Evolutionary conservation across 2,329 filamentous ascomycete genomes (phyloP).

Genomic region (Nothopassalora personata): DNA sequence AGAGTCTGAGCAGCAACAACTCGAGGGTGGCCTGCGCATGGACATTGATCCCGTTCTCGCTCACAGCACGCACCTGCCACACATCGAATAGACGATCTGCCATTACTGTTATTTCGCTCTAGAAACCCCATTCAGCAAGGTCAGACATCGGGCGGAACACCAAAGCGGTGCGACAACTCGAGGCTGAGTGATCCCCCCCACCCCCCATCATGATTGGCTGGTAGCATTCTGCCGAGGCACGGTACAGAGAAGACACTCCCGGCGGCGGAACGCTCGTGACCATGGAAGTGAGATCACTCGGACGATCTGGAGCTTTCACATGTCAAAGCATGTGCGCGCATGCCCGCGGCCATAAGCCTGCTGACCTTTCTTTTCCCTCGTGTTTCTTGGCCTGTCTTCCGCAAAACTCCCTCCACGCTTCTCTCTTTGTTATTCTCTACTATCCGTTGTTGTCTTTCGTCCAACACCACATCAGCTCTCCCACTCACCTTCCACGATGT

Average conservation of each 20-base stretch:
- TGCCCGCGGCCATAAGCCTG: background rate
- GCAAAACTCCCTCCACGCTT: background rate
- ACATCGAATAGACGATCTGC: background rate
- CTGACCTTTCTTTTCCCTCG: background rate
- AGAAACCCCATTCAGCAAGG: background rate
- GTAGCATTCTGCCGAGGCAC: background rate
- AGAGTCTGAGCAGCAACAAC: background rate
- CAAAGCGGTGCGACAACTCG: background rate
- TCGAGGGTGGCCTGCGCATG: background rate
- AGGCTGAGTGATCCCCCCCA: background rate
- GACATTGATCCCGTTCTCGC: background rate
- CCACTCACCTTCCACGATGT: conserved; percentile 56
- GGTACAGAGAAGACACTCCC: background rate
- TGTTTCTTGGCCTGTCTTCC: background rate
- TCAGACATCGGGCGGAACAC: background rate
- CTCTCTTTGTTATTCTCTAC: background rate
- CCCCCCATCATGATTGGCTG: too few species aligned
- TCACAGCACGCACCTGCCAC: background rate
- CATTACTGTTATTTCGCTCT: background rate
- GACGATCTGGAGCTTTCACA: background rate
- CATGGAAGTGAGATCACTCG: background rate
- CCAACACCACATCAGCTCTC: background rate
- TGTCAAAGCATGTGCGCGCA: background rate
- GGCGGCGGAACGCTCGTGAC: background rate
- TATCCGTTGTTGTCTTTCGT: background rate